Evolutionary conservation across 345 rosid species (phyloP).

Genomic region (Eutrema japonicum): DNA sequence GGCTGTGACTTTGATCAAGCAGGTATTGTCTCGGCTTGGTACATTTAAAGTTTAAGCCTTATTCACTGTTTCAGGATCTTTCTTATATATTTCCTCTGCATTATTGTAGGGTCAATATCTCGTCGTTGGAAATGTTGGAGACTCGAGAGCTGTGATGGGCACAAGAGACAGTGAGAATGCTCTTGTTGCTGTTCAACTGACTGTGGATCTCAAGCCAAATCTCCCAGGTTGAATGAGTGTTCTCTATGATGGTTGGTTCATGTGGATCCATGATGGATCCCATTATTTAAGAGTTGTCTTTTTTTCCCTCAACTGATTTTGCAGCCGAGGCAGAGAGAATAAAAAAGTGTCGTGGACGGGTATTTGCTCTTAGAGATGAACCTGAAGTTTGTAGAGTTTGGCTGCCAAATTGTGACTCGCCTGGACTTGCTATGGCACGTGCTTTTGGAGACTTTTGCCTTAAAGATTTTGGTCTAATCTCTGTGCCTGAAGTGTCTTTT

Average conservation of each 20-base stretch:
- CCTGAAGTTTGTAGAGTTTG: constrained; percentile 98
- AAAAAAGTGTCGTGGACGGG: constrained; percentile 82
- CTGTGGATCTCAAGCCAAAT: constrained; percentile 97
- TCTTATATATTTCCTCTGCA: constrained; percentile 7
- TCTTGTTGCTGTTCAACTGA: constrained; percentile 86
- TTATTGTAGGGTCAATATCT: constrained; percentile 70
- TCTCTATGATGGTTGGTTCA: constrained; percentile 21
- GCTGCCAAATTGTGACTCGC: constrained; percentile 92
- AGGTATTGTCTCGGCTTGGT: constrained; percentile 51
- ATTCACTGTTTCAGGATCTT: constrained; percentile 11
- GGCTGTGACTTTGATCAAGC: constrained; percentile 93
- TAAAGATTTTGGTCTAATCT: constrained; percentile 92
- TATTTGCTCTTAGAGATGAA: constrained; percentile 92
- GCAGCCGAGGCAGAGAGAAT: constrained; percentile 97
- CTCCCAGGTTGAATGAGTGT: constrained; percentile 68
- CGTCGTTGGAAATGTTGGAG: constrained; percentile 88
- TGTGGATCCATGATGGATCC: constrained; percentile 21
- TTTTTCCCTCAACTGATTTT: background rate
- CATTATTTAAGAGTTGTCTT: background rate
- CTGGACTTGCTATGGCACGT: constrained; percentile 99
- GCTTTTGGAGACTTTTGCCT: constrained; percentile 99
- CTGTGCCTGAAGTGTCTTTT: constrained; percentile 86
- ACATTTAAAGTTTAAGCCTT: constrained; percentile 5
- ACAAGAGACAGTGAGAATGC: constrained; percentile 67
- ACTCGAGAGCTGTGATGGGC: constrained; percentile 93